phyloP scores from a whole-genome alignment of 2,329 filamentous ascomycete genomes.

The Scolecobasidium constrictum region DNA sequence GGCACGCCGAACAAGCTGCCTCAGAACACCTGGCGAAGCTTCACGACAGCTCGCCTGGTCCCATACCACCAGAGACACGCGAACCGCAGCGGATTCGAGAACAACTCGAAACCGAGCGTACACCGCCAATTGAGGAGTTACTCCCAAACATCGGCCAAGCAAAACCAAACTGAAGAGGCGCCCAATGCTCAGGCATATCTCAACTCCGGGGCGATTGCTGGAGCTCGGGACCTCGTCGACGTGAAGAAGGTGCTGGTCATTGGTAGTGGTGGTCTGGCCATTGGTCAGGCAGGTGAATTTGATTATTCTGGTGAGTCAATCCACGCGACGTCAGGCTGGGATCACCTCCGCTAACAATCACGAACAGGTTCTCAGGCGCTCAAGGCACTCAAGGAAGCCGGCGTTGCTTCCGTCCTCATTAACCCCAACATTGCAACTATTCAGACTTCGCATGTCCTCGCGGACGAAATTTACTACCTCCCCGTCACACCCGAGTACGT shows the following conservation, averaged over 20 bases:
- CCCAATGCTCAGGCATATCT: slow-evolving; percentile 81
- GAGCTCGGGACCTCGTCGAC: slow-evolving; percentile 63
- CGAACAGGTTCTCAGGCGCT: slow-evolving; percentile 81
- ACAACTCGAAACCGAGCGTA: background rate
- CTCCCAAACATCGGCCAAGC: slow-evolving; percentile 19
- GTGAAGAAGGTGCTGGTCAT: slow-evolving; percentile 97
- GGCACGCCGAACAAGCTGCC: background rate
- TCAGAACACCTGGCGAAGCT: background rate
- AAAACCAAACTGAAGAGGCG: slow-evolving; percentile 47
- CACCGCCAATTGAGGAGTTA: slow-evolving; percentile 11
- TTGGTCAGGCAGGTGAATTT: slow-evolving; percentile 96
- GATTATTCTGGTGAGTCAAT: slow-evolving; percentile 80
- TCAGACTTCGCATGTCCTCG: slow-evolving; percentile 90
- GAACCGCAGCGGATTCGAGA: background rate
- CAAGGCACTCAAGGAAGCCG: slow-evolving; percentile 93
- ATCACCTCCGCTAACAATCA: too few species aligned
- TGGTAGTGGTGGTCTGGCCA: slow-evolving; percentile 87
- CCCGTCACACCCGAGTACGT: slow-evolving; percentile 97
- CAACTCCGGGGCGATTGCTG: slow-evolving; percentile 76
- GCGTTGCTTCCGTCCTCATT: slow-evolving; percentile 81
- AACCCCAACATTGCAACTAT: slow-evolving; percentile 99
- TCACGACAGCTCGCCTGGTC: background rate
- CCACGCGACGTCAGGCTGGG: too few species aligned
- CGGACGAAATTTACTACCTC: slow-evolving; percentile 96
- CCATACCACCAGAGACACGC: background rate